These are phyloP conservation scores for Tilletia setariae DNA, from an alignment of 1,284 basidiomycete genomes.

Conservation along the genomic window DNA sequence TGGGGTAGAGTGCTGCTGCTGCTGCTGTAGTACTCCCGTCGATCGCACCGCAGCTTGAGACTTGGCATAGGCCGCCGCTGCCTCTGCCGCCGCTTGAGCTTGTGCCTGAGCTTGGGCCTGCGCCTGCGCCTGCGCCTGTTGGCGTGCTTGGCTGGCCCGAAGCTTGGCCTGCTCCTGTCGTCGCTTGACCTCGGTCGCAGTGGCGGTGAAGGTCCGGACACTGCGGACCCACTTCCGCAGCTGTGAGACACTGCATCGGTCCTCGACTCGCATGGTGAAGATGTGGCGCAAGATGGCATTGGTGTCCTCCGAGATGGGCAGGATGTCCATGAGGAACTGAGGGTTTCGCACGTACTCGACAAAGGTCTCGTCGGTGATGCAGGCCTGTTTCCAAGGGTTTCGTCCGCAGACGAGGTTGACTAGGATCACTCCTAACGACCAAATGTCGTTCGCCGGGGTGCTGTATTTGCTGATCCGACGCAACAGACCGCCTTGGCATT, in stretches of 20 bases:
- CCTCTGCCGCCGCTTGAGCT: constrained; percentile 5
- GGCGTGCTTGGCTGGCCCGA: neutral
- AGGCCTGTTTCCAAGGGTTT: constrained; percentile 81
- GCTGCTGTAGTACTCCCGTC: neutral
- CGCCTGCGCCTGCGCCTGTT: constrained; percentile 13
- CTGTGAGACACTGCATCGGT: constrained; percentile 41
- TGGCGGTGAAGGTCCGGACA: constrained; percentile 48
- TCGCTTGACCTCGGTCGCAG: constrained; percentile 35
- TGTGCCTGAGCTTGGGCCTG: constrained; percentile 15
- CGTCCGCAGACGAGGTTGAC: constrained; percentile 84
- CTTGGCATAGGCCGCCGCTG: neutral
- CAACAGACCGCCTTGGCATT: constrained; percentile 79
- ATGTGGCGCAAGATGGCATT: constrained; percentile 50
- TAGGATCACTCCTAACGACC: constrained; percentile 88
- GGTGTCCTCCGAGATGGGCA: constrained; percentile 50
- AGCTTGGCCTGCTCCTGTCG: constrained; percentile 15
- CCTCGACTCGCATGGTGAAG: constrained; percentile 47
- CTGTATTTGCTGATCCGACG: constrained; percentile 64
- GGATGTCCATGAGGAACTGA: constrained; percentile 48
- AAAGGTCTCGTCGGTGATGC: constrained; percentile 70
- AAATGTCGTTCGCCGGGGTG: constrained; percentile 72
- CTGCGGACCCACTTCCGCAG: constrained; percentile 39
- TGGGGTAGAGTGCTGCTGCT: neutral
- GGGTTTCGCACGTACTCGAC: constrained; percentile 48
- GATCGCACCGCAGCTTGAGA: neutral